Evolutionary conservation across 305 asterid genomes (phyloP).

Genomic region (Stenogyne calaminthoides): DNA sequence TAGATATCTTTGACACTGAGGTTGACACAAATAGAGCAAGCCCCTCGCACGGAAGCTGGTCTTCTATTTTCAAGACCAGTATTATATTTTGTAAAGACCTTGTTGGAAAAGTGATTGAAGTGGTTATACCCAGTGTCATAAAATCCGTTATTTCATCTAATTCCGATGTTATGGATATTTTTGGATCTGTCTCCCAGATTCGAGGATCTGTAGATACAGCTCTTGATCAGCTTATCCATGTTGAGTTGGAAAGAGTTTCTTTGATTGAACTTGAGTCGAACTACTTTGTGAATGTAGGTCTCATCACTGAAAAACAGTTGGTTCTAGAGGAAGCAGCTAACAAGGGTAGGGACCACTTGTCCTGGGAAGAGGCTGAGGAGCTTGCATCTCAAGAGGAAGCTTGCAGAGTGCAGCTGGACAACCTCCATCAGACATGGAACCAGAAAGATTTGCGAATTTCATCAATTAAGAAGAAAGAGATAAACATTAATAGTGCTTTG

Average conservation of each 20-base stretch:
- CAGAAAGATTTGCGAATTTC: slow-evolving; percentile 77
- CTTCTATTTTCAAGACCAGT: slow-evolving; percentile 62
- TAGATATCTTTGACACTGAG: slow-evolving; percentile 42
- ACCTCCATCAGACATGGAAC: slow-evolving; percentile 93
- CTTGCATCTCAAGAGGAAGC: slow-evolving; percentile 99
- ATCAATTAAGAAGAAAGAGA: slow-evolving; percentile 77
- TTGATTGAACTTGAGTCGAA: slow-evolving; percentile 83
- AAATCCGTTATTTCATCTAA: slow-evolving; percentile 70
- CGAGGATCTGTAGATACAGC: slow-evolving; percentile 87
- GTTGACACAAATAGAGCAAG: slow-evolving; percentile 43
- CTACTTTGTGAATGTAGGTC: slow-evolving; percentile 91
- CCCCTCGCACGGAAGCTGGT: slow-evolving; percentile 58
- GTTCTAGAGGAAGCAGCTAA: slow-evolving; percentile 96
- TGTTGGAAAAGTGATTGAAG: slow-evolving; percentile 63
- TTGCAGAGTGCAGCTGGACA: slow-evolving; percentile 91
- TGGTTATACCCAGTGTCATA: slow-evolving; percentile 72
- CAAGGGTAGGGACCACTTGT: slow-evolving; percentile 90
- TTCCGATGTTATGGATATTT: slow-evolving; percentile 84
- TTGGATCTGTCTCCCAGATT: slow-evolving; percentile 86
- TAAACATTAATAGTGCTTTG: slow-evolving; percentile 57
- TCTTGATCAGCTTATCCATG: slow-evolving; percentile 88
- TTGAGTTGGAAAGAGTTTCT: slow-evolving; percentile 85
- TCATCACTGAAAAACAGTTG: slow-evolving; percentile 89
- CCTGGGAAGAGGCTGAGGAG: slow-evolving; percentile 99
- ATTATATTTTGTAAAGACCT: slow-evolving; percentile 64